Conservation (phyloP, 2,329 filamentous ascomycete genomes). For the Paecilomyces variotii region DNA sequence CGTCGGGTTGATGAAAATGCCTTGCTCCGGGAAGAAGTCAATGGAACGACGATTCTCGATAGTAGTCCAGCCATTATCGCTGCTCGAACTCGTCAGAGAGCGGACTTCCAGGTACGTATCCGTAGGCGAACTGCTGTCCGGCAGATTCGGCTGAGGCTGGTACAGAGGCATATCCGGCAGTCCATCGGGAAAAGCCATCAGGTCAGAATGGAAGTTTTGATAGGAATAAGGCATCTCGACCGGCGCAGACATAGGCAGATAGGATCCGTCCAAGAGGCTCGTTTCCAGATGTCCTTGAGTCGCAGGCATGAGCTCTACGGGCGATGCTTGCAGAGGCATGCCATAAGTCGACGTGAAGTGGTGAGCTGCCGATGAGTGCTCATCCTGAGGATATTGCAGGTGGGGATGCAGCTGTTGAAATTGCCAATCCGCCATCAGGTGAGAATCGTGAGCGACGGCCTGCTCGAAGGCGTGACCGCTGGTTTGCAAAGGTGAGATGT, state of each 20-base stretch:
- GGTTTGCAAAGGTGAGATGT: constrained; percentile 37
- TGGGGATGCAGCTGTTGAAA: constrained; percentile 35
- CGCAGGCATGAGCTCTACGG: constrained; percentile 50
- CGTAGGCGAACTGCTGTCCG: constrained; percentile 58
- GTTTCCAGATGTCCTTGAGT: constrained; percentile 56
- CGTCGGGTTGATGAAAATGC: constrained; percentile 81
- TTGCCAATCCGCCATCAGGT: constrained; percentile 40
- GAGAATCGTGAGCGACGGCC: constrained; percentile 35
- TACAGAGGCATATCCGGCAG: constrained; percentile 38
- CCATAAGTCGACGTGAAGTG: constrained; percentile 53
- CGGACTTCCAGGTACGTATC: constrained; percentile 78
- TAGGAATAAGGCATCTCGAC: constrained; percentile 63
- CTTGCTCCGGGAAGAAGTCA: constrained; percentile 54
- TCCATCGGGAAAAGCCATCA: constrained; percentile 50
- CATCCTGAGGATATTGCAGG: constrained; percentile 38
- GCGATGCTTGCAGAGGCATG: constrained; percentile 35
- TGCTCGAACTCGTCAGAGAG: constrained; percentile 69
- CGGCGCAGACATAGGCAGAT: constrained; percentile 45
- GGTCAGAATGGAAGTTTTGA: constrained; percentile 69
- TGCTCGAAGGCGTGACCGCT: constrained; percentile 36
- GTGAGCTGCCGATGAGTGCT: constrained; percentile 47
- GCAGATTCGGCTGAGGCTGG: constrained; percentile 30
- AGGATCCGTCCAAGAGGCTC: constrained; percentile 55
- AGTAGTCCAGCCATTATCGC: constrained; percentile 79
- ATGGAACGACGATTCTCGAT: constrained; percentile 69